Evolutionary conservation across 306 rosid genomes (phyloP), one percentile per base, ranked within the genome.

Genomic region (Ormosia emarginata): DNA sequence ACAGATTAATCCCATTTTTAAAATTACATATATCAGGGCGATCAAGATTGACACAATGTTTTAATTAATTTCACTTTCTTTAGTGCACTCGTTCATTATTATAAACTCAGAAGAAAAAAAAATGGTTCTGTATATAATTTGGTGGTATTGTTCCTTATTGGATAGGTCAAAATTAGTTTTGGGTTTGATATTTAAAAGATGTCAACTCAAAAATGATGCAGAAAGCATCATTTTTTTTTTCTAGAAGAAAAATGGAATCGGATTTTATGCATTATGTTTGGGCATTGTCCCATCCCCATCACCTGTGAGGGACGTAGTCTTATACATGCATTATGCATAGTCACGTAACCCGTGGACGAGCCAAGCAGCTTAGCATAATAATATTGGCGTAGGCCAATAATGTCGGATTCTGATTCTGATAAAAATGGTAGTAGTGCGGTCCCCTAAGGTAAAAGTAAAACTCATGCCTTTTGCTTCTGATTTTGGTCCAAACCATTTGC

Each of bases 291-390:
- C 69, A 61, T 85, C 86, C 10, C 88, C 50, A 81, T 81, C 83
- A 53, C 10, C 56, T 34, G 29, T 36, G 77, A 64, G 75, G 75
- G 37, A 78, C 76, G 80, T 72, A 78, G 65, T 80, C 64, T n/a
- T 52, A 69, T 69, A 78, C 77, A 78, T 82, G 86, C 88, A 85
- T 56, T 71, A 40, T 82, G 81, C 69, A 85, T 67, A 83, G 85
- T 85, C 81, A 81, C 74, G 61, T 77, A 79, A 85, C 64, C 6
- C 30, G 15, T 40, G 74, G 83, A 44, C 12, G 14, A 47, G 29
- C 37, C 43, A 64, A 64, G 14, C 3, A 34, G 39, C 73, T 24
- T 46, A 43, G 6, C 32, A 55, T 2, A 49, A 34, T 3, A 63
- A 39, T 13, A 40, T 1, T 39, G 40, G 53, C 11, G 17, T 33